A percentile compares a stretch with the other conserved stretches of the same genome.
These are phyloP conservation scores for Ilex paraguariensis DNA, from an alignment of 305 asterid species.

Conservation along the genomic window DNA sequence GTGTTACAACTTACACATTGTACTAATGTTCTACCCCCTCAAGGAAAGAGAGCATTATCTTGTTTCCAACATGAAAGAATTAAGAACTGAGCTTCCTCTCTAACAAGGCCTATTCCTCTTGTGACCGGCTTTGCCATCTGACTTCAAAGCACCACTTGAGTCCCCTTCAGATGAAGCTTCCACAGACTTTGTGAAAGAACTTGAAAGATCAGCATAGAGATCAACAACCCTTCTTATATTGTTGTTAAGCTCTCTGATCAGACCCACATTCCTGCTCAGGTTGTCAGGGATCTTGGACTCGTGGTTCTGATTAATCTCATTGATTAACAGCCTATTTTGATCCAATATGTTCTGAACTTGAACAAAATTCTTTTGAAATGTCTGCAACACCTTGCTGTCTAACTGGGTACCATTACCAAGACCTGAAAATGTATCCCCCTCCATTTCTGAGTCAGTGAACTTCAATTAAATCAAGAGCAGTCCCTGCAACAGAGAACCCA, in stretches of 20 bases:
- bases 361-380: constrained; percentile 80
- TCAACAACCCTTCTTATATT: constrained; percentile 80
- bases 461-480: constrained; percentile 1
- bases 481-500: constrained; percentile 5
- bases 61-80: constrained; percentile 22
- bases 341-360: constrained; percentile 81
- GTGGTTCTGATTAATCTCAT: constrained; percentile 84
- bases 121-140: constrained; percentile 43
- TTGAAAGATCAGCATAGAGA: constrained; percentile 77
- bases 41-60: constrained; percentile 12
- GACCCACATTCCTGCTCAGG: constrained; percentile 73
- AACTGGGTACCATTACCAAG: constrained; percentile 51
- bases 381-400: constrained; percentile 67
- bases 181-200: constrained; percentile 50
- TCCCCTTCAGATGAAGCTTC: constrained; percentile 86
- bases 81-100: neutral
- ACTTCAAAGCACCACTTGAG: constrained; percentile 50
- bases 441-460: constrained; percentile 41
- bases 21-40: constrained; percentile 9
- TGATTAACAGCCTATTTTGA: constrained; percentile 72
- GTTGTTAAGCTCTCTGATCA: constrained; percentile 78
- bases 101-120: constrained; percentile 66
- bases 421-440: constrained; percentile 63
- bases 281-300: constrained; percentile 86
- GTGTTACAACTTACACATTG: neutral